phyloP scores from a whole-genome alignment of 495 filamentous ascomycete species.

The Hypoxylon crocopeplum region DNA sequence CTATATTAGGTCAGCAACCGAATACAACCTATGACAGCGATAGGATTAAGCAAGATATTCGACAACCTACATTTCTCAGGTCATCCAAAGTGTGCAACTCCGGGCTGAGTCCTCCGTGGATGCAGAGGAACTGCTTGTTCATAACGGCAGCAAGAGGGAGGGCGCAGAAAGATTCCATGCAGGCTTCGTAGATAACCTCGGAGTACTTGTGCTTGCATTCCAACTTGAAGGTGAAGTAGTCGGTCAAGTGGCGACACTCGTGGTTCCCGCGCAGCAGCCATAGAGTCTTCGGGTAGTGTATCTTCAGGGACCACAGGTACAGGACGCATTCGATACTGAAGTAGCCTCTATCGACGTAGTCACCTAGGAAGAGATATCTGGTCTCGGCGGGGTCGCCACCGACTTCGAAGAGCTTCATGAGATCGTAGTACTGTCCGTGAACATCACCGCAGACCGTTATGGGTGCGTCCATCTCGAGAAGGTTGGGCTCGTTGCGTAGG shows the following conservation, averaged over 20 bases:
- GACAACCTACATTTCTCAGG: slow-evolving; percentile 73
- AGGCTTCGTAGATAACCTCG: slow-evolving; percentile 94
- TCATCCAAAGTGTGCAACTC: slow-evolving; percentile 96
- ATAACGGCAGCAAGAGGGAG: slow-evolving; percentile 95
- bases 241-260: slow-evolving; percentile 97
- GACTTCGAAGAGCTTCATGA: slow-evolving; percentile 99
- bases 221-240: slow-evolving; percentile 99
- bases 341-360: slow-evolving; percentile 97
- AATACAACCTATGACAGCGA: slow-evolving; percentile 7
- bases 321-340: slow-evolving; percentile 99
- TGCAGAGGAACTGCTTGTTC: slow-evolving; percentile 99
- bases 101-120: slow-evolving; percentile 94
- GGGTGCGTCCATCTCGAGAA: slow-evolving; percentile 98
- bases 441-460: slow-evolving; percentile 99
- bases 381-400: slow-evolving; percentile 97
- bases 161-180: slow-evolving; percentile 96
- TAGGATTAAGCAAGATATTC: background rate
- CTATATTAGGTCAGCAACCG: slow-evolving; percentile 50
- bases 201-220: slow-evolving; percentile 99
- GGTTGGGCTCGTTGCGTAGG: slow-evolving; percentile 85
- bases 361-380: slow-evolving; percentile 93
- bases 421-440: slow-evolving; percentile 97
- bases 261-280: slow-evolving; percentile 98
- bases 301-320: slow-evolving; percentile 97
- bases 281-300: slow-evolving; percentile 97